These are phyloP conservation scores for Theileria parva DNA, from an alignment of 169 alveolate genomes.

Conservation along the genomic window DNA sequence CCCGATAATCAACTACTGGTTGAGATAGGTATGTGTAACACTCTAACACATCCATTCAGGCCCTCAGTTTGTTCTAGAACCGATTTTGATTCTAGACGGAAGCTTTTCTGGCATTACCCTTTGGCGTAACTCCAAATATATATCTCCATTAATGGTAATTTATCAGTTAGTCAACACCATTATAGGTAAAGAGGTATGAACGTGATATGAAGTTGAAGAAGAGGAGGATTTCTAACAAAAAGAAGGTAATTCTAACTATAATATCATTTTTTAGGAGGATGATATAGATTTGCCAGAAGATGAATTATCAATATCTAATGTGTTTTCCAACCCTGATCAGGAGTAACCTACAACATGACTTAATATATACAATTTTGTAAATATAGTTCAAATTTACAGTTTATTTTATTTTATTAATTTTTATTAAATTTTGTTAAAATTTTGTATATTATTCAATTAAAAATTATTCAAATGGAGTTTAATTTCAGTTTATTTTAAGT, in stretches of 20 bases:
- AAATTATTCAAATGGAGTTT: neutral
- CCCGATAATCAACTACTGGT: slow-evolving; percentile 81
- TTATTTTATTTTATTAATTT: neutral
- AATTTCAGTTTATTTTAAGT: neutral
- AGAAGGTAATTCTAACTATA: neutral
- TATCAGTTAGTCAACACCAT: neutral
- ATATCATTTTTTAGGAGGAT: neutral
- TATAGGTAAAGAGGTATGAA: slow-evolving; percentile 16
- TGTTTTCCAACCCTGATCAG: slow-evolving; percentile 44
- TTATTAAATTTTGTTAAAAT: neutral
- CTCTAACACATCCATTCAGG: slow-evolving; percentile 61
- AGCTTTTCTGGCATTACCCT: slow-evolving; percentile 78
- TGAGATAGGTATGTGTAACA: slow-evolving; percentile 78
- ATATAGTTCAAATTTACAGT: neutral
- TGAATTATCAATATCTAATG: slow-evolving; percentile 43
- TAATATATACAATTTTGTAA: neutral
- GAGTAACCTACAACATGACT: neutral
- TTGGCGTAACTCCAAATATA: slow-evolving; percentile 43
- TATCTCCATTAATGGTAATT: slow-evolving; percentile 57
- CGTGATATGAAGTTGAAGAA: slow-evolving; percentile 27
- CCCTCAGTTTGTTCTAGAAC: slow-evolving; percentile 91
- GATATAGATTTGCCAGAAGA: slow-evolving; percentile 44
- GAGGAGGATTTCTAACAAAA: slow-evolving; percentile 11
- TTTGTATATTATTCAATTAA: neutral
- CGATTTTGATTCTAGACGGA: slow-evolving; percentile 86